These are phyloP conservation scores for Curvularia hawaiiensis DNA, from an alignment of 2,329 filamentous ascomycete species.

Conservation along the genomic window DNA sequence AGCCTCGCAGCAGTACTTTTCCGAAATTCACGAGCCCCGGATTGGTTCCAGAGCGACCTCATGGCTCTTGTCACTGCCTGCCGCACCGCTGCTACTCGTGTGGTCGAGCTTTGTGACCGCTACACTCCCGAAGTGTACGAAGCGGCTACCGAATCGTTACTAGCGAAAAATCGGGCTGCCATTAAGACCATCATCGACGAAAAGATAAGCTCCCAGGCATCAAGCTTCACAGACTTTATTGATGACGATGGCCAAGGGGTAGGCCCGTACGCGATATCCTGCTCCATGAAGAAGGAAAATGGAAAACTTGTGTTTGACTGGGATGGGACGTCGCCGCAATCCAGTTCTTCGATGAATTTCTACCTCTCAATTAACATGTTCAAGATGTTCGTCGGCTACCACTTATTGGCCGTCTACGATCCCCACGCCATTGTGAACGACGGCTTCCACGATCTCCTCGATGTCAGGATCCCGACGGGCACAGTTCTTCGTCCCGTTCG, in stretches of 20 bases:
- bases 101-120: slow-evolving; percentile 53
- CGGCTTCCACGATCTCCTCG: slow-evolving; percentile 57
- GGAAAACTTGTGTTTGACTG: slow-evolving; percentile 56
- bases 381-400: slow-evolving; percentile 58
- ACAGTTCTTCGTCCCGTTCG: slow-evolving; percentile 54
- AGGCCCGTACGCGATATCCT: slow-evolving; percentile 55
- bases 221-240: slow-evolving; percentile 56
- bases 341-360: slow-evolving; percentile 55
- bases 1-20: slow-evolving; percentile 54
- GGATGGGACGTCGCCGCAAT: slow-evolving; percentile 56
- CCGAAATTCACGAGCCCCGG: slow-evolving; percentile 55
- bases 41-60: slow-evolving; percentile 57
- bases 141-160: slow-evolving; percentile 52
- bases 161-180: slow-evolving; percentile 52
- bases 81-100: slow-evolving; percentile 51
- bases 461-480: slow-evolving; percentile 54
- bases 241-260: slow-evolving; percentile 56
- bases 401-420: slow-evolving; percentile 56
- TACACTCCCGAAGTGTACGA: slow-evolving; percentile 54
- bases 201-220: slow-evolving; percentile 51
- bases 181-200: slow-evolving; percentile 54
- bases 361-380: slow-evolving; percentile 58
- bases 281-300: slow-evolving; percentile 54
- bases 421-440: slow-evolving; percentile 58
- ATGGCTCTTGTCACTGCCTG: slow-evolving; percentile 56